Evolutionary conservation across 768 basidiomycete species (phyloP).

Genomic region (Suillus discolor): DNA sequence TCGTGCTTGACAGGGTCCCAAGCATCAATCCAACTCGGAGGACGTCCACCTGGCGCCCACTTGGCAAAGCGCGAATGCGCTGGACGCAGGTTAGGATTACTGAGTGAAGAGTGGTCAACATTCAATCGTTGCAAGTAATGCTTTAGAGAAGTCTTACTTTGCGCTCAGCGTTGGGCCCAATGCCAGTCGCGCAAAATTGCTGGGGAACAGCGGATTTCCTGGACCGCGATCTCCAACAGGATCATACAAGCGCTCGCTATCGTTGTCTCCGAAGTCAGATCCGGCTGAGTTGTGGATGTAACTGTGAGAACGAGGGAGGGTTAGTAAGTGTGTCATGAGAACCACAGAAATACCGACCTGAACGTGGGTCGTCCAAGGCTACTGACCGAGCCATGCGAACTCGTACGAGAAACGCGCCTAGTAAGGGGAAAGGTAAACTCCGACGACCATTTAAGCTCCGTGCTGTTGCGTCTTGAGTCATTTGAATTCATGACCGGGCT

Average conservation of each 20-base stretch:
- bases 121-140: neutral
- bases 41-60: constrained; percentile 32
- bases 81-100: constrained; percentile 27
- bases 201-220: constrained; percentile 81
- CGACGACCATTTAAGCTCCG: constrained; percentile 30
- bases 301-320: constrained; percentile 15
- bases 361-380: constrained; percentile 29
- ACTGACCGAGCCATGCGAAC: constrained; percentile 28
- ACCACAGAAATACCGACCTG: constrained; percentile 19
- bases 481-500: constrained; percentile 21
- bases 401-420: constrained; percentile 26
- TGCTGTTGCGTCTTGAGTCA: constrained; percentile 23
- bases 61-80: constrained; percentile 21
- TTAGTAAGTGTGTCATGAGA: neutral
- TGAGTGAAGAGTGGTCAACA: constrained; percentile 15
- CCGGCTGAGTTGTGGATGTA: constrained; percentile 13
- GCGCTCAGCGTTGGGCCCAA: constrained; percentile 65
- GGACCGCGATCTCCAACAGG: constrained; percentile 64
- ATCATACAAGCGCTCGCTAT: constrained; percentile 43
- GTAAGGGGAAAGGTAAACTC: constrained; percentile 19
- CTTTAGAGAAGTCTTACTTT: constrained; percentile 38
- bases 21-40: constrained; percentile 42
- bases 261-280: constrained; percentile 29
- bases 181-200: constrained; percentile 72
- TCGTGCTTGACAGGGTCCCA: constrained; percentile 46